These are phyloP conservation scores for Microdochium paspali DNA, from an alignment of 2,329 filamentous ascomycete genomes.

Conservation along the genomic window DNA sequence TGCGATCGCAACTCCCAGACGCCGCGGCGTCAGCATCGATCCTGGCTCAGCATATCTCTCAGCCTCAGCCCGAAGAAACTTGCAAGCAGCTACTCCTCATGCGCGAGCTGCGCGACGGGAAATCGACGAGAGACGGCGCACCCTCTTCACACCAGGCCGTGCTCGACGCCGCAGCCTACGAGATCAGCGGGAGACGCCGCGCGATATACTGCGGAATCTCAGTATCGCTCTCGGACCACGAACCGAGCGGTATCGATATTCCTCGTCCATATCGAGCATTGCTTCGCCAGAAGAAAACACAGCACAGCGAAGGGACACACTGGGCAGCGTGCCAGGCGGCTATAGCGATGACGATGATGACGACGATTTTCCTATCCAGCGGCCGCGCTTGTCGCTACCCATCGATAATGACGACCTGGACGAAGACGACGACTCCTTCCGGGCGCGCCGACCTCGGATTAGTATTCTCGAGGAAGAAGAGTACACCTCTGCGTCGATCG, in stretches of 20 bases:
- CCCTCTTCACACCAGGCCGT: slow-evolving; percentile 50
- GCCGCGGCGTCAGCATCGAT: slow-evolving; percentile 22
- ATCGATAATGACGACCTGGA: slow-evolving; percentile 37
- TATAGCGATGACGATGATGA: slow-evolving; percentile 37
- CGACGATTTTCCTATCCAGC: slow-evolving; percentile 37
- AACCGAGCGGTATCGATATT: slow-evolving; percentile 32
- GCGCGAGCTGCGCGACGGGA: slow-evolving; percentile 50
- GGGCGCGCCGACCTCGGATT: slow-evolving; percentile 28
- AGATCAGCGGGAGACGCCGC: slow-evolving; percentile 31
- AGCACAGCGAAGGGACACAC: slow-evolving; percentile 10
- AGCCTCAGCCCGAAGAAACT: slow-evolving; percentile 32
- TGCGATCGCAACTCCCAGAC: slow-evolving; percentile 18
- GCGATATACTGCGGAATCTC: slow-evolving; percentile 34
- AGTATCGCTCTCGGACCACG: slow-evolving; percentile 42
- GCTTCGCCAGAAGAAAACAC: slow-evolving; percentile 5
- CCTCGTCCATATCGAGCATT: slow-evolving; percentile 27
- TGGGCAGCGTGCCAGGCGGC: slow-evolving; percentile 18
- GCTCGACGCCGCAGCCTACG: slow-evolving; percentile 47
- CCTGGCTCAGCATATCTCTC: slow-evolving; percentile 33
- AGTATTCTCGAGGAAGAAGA: slow-evolving; percentile 49
- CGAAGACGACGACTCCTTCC: slow-evolving; percentile 36
- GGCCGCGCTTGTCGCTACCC: slow-evolving; percentile 46
- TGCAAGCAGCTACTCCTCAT: slow-evolving; percentile 46
- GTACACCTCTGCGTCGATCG: slow-evolving; percentile 48
- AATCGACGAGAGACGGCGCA: slow-evolving; percentile 48